Evolutionary conservation across 139 green algal genomes (phyloP), one percentile per base, ranked within the genome.

Genomic region (Micractinium conductrix): DNA sequence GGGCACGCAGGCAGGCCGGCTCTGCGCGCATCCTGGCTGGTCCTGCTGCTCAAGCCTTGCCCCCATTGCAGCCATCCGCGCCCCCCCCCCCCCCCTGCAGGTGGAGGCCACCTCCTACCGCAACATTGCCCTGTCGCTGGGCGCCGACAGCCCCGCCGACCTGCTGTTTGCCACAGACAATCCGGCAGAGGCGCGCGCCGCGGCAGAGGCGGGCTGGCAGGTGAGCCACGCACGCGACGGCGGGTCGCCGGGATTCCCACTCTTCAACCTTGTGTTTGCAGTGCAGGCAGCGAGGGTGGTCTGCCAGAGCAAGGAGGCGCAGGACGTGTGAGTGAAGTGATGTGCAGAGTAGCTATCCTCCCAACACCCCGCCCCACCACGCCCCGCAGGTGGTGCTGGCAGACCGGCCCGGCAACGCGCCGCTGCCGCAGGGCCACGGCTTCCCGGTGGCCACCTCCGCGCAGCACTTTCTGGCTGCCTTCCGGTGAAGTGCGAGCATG

Each of bases 111-210:
- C 16, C 45, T 94, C 90, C 78, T 99, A 99, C 89, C 43, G 85
- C 19, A 90, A 98, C 72, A 99, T 99, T 80, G 90, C 88, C 5
- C 87, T 95, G 17, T 92, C 91, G 4, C 71, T 99, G n/a, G 96
- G 96, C 2, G 85, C 90, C 4, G 91, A 95, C 86, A 48, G n/a
- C 6, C 85, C 93, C 1, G 44, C 67, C 16, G 65, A 97, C 26
- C 87, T 99, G 33, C 74, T 97, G 33, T 99, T 99, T 88, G 93
- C 92, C 10, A 99, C 96, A 1, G 96, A 99, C 87, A 85, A 92
- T 38, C 45, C 95, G 43, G 80, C 76, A 14, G 96, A 99, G 86
- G 96, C 95, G 38, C 68, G 92, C 45, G 96, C 96, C 12, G 96
- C 96, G 16, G 45, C 69, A 1, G 86, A 72, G 38, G 95, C 95